Evolutionary conservation across 108 stramenopile genomes (phyloP), one percentile per base, ranked within the genome.

Genomic region (Stephanodiscus triporus): DNA sequence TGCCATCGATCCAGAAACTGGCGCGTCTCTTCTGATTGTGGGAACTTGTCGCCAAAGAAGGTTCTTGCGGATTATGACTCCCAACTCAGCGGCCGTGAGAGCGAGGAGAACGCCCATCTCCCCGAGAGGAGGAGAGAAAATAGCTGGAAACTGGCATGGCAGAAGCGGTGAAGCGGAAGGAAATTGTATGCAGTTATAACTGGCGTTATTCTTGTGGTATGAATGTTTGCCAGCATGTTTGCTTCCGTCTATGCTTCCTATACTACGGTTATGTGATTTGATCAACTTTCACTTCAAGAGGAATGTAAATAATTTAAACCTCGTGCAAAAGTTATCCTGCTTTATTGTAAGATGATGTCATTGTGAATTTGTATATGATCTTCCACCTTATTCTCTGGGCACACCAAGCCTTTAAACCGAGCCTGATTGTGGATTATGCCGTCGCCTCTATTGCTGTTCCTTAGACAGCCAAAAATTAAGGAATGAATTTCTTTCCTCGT

Each of bases 401-500:
- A n/a, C n/a, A n/a, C n/a, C n/a, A n/a, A n/a, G n/a, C 14, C 13
- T 45, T 14, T 19, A n/a, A n/a, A n/a, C n/a, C n/a, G n/a, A n/a
- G n/a, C n/a, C n/a, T n/a, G n/a, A 36, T 6, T 6, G 36, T 36
- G 6, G 36, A 40, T 9, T 9, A 40, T 42, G 3, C 22, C 13
- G 27, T 17, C 0, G 14, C 43, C 43, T 16, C 13, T 45, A 16
- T 19, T 42, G 3, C 22, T 11, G 27, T 29, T 32, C 0, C 17
- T n/a, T 1, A 24, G 32, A 20, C 16, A 9, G 10, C n/a, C 47
- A 61, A 43, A 71, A 22, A n/a, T 29, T 72, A 74, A 9, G 30
- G 71, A 36, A 73, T 64, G 27, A 89, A 89, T 49, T 86, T 87
- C 75, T 88, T 91, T 17, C 87, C 85, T 63, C 89, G 66, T 6